These are phyloP conservation scores for Leishmania tropica DNA, from an alignment of 208 protist species.

Conservation along the genomic window DNA sequence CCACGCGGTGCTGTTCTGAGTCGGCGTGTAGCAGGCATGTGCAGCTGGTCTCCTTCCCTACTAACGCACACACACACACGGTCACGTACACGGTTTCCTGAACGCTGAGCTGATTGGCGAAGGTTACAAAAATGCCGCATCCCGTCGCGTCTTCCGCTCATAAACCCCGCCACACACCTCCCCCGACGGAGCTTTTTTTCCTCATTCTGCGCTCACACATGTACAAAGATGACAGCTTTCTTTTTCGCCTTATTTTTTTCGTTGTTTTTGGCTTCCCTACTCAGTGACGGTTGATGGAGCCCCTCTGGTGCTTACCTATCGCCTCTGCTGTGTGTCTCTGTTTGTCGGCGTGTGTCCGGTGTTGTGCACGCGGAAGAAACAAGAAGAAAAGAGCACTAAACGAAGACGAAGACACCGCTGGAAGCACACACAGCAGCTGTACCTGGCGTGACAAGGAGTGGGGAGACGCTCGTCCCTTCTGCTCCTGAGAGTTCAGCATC, in stretches of 20 bases:
- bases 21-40: too few relatives aligned
- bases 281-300: neutral
- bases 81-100: slow-evolving; percentile 1
- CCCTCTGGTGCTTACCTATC: neutral
- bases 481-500: neutral
- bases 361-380: neutral
- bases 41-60: too few relatives aligned
- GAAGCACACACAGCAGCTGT: neutral
- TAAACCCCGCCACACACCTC: neutral
- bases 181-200: too few relatives aligned
- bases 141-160: neutral
- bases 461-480: neutral
- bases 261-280: neutral
- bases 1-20: too few relatives aligned
- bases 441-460: neutral
- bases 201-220: neutral
- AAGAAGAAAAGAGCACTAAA: neutral
- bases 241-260: neutral
- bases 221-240: neutral
- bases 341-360: neutral
- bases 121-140: neutral
- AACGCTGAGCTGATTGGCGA: neutral
- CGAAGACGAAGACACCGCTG: neutral
- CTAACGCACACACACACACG: too few relatives aligned
- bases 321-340: neutral